Conservation (phyloP, 1,284 basidiomycete species). For the Takashimella koratensis region DNA sequence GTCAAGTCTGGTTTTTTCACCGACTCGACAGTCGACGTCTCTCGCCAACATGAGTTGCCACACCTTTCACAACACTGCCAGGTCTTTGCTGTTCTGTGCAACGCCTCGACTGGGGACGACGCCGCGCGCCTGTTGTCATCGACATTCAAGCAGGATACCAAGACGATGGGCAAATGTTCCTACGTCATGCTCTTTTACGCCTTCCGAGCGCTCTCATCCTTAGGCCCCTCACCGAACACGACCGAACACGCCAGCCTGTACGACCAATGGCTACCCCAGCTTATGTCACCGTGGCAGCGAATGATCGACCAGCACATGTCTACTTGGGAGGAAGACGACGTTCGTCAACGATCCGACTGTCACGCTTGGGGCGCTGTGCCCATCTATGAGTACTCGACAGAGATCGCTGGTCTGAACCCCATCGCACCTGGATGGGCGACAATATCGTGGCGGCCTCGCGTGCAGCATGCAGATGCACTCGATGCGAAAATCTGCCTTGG, state of each 20-base stretch:
- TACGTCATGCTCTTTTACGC: slow-evolving; percentile 32
- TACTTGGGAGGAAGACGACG: slow-evolving; percentile 35
- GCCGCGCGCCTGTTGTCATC: slow-evolving; percentile 10
- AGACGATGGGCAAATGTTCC: slow-evolving; percentile 19
- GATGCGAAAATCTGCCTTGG: slow-evolving; percentile 20
- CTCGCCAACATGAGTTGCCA: not conserved
- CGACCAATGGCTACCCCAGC: slow-evolving; percentile 8
- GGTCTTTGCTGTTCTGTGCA: slow-evolving; percentile 25
- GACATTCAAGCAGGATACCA: slow-evolving; percentile 8
- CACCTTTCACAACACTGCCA: slow-evolving; percentile 29
- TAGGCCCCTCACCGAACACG: not conserved
- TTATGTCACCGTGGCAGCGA: slow-evolving; percentile 19
- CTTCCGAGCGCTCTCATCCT: slow-evolving; percentile 20
- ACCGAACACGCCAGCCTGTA: slow-evolving; percentile 16
- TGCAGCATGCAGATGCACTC: slow-evolving; percentile 8
- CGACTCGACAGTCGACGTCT: slow-evolving; percentile 21
- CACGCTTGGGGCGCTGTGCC: slow-evolving; percentile 31
- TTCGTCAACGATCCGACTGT: slow-evolving; percentile 30
- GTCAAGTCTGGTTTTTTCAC: slow-evolving; percentile 19
- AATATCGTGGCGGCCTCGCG: slow-evolving; percentile 17
- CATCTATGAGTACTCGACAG: slow-evolving; percentile 27
- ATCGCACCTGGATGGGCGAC: slow-evolving; percentile 16
- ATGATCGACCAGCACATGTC: slow-evolving; percentile 25
- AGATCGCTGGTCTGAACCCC: slow-evolving; percentile 25
- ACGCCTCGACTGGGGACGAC: slow-evolving; percentile 4